These are phyloP conservation scores for Verticillium albo-atrum DNA, from an alignment of 2,329 filamentous ascomycete species.

Conservation along the genomic window DNA sequence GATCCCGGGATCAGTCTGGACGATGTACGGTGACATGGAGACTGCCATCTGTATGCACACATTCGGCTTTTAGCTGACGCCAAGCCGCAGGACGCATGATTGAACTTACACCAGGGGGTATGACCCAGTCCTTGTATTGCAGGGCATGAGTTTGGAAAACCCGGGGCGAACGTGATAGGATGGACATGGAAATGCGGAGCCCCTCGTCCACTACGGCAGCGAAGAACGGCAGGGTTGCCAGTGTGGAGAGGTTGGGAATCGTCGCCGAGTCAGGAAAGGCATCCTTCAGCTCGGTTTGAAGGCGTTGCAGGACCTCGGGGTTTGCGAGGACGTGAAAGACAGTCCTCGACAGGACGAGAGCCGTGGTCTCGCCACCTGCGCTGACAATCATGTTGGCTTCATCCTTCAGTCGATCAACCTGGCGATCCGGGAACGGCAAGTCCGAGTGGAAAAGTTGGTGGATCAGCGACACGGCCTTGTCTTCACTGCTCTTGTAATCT, in stretches of 20 bases:
- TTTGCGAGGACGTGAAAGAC: slow-evolving; percentile 29
- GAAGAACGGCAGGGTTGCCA: slow-evolving; percentile 37
- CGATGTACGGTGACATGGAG: slow-evolving; percentile 26
- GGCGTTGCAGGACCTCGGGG: slow-evolving; percentile 21
- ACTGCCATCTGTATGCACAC: slow-evolving; percentile 17
- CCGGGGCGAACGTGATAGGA: slow-evolving; percentile 28
- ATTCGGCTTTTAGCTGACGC: neutral
- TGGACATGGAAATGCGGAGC: neutral
- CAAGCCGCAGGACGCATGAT: neutral
- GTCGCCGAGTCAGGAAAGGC: slow-evolving; percentile 25
- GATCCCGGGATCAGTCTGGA: slow-evolving; percentile 17
- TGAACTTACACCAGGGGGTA: slow-evolving; percentile 18
- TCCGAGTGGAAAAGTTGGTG: neutral
- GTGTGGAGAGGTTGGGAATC: slow-evolving; percentile 18
- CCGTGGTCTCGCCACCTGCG: slow-evolving; percentile 49
- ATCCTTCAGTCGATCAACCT: slow-evolving; percentile 25
- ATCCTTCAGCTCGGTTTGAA: slow-evolving; percentile 30
- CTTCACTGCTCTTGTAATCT: neutral
- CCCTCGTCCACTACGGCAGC: slow-evolving; percentile 45
- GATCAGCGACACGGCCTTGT: neutral
- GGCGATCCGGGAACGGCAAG: slow-evolving; percentile 28
- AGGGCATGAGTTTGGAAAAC: slow-evolving; percentile 24
- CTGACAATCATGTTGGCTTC: slow-evolving; percentile 43
- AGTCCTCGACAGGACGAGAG: slow-evolving; percentile 27
- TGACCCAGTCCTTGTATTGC: slow-evolving; percentile 21